Percentiles rank a stretch among this genome's conserved stretches.
These are phyloP conservation scores for Bathelium albidoporum DNA, from an alignment of 495 filamentous ascomycete species.

Conservation along the genomic window DNA sequence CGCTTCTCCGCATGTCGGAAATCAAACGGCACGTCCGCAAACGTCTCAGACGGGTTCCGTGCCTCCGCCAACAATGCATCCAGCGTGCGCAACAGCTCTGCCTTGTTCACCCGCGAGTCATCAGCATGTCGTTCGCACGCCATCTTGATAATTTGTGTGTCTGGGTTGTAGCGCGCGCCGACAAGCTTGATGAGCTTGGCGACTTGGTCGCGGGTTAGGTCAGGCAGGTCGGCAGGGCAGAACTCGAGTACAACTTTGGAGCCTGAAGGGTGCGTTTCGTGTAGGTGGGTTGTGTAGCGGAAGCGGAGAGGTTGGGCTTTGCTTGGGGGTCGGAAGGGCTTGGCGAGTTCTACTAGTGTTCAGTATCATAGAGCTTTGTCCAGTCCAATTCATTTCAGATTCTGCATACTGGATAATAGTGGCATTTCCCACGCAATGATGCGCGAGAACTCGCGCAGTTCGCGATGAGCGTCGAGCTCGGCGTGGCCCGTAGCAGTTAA, in stretches of 20 bases:
- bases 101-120: conserved; percentile 86
- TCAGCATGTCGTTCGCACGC: conserved; percentile 69
- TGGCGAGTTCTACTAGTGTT: conserved; percentile 54
- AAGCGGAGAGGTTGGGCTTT: conserved; percentile 65
- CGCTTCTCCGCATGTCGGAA: conserved; percentile 66
- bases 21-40: conserved; percentile 83
- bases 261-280: conserved; percentile 83
- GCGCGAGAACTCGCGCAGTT: conserved; percentile 78
- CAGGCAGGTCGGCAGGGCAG: conserved; percentile 53
- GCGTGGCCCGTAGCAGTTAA: conserved; percentile 70
- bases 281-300: conserved; percentile 95
- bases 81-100: conserved; percentile 74
- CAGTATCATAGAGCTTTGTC: conserved; percentile 6
- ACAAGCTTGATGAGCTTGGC: conserved; percentile 78
- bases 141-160: conserved; percentile 76
- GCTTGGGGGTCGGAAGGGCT: conserved; percentile 65
- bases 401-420: conserved; percentile 62
- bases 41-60: conserved; percentile 63
- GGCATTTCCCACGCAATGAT: conserved; percentile 96
- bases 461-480: conserved; percentile 81
- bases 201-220: conserved; percentile 55
- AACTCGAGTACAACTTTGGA: conserved; percentile 92
- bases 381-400: neutral
- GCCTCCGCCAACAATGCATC: conserved; percentile 63
- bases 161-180: conserved; percentile 83